Percentiles rank a stretch among this genome's conserved stretches.
phyloP scores from a whole-genome alignment of 257 asterid species.

The Nyctanthes arbortristis region DNA sequence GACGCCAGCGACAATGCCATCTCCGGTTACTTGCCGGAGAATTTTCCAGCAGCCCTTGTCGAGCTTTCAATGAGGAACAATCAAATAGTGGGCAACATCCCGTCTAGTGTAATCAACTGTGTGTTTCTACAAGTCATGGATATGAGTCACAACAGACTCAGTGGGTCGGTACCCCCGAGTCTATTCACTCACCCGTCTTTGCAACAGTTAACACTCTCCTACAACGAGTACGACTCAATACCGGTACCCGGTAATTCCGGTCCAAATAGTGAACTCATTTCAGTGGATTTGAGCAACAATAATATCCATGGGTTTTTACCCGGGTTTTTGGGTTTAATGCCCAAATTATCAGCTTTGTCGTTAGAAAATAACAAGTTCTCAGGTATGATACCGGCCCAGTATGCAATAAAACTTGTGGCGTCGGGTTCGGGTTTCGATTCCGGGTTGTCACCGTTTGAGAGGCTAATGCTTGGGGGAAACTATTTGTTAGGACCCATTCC shows the following conservation, averaged over 20 bases:
- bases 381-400: slow-evolving; percentile 66
- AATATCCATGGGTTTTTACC: slow-evolving; percentile 68
- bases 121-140: slow-evolving; percentile 60
- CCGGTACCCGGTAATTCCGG: slow-evolving; percentile 45
- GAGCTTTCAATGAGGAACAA: slow-evolving; percentile 59
- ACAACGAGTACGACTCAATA: slow-evolving; percentile 56
- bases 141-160: slow-evolving; percentile 73
- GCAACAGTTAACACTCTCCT: slow-evolving; percentile 66
- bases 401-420: slow-evolving; percentile 40
- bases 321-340: slow-evolving; percentile 74
- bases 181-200: slow-evolving; percentile 71
- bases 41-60: slow-evolving; percentile 45
- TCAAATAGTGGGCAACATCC: slow-evolving; percentile 51
- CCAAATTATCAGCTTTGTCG: slow-evolving; percentile 60
- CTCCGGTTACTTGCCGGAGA: slow-evolving; percentile 62
- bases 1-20: slow-evolving; percentile 75
- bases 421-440: slow-evolving; percentile 56
- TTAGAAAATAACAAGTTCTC: slow-evolving; percentile 66
- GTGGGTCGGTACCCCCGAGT: slow-evolving; percentile 62
- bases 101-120: slow-evolving; percentile 28
- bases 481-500: slow-evolving; percentile 80
- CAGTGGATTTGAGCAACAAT: slow-evolving; percentile 69
- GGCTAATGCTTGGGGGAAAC: slow-evolving; percentile 83
- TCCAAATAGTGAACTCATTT: slow-evolving; percentile 54
- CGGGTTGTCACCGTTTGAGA: slow-evolving; percentile 49